Conservation (phyloP, 139 green algal genomes). For the Chlorella sp. region DNA sequence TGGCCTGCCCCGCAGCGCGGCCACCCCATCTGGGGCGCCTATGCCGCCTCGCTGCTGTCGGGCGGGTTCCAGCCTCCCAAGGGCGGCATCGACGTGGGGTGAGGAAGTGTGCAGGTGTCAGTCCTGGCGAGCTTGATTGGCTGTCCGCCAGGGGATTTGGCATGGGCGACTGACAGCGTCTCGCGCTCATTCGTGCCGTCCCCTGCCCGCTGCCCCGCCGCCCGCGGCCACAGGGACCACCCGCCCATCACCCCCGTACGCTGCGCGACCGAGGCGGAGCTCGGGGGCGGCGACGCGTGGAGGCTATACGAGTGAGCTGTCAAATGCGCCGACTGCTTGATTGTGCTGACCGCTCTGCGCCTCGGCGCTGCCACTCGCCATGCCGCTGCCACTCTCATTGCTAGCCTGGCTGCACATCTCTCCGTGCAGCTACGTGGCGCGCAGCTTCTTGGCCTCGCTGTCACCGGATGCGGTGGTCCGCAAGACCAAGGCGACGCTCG, state of each 20-base stretch:
- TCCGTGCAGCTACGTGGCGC: constrained; percentile 53
- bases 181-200: too few species aligned
- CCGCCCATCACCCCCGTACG: constrained; percentile 89
- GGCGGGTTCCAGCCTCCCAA: constrained; percentile 52
- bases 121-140: too few species aligned
- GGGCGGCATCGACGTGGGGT: too few species aligned
- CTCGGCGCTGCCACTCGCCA: too few species aligned
- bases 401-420: too few species aligned
- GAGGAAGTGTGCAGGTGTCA: too few species aligned
- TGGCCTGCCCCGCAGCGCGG: too few species aligned
- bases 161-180: too few species aligned
- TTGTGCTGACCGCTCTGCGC: too few species aligned
- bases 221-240: constrained; percentile 83
- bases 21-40: constrained; percentile 83
- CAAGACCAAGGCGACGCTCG: constrained; percentile 53
- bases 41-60: constrained; percentile 62
- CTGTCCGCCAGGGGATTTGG: not conserved
- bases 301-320: constrained; percentile 77
- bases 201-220: not conserved
- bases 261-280: constrained; percentile 64
- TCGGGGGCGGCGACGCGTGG: constrained; percentile 84
- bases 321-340: too few species aligned
- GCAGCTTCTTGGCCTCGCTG: constrained; percentile 87
- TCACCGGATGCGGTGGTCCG: constrained; percentile 61
- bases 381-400: too few species aligned